Evolutionary conservation across 2,329 filamentous ascomycete species (phyloP), one percentile per base, ranked within the genome.

Genomic region (Xenosphaeropsis pyriputrescens): DNA sequence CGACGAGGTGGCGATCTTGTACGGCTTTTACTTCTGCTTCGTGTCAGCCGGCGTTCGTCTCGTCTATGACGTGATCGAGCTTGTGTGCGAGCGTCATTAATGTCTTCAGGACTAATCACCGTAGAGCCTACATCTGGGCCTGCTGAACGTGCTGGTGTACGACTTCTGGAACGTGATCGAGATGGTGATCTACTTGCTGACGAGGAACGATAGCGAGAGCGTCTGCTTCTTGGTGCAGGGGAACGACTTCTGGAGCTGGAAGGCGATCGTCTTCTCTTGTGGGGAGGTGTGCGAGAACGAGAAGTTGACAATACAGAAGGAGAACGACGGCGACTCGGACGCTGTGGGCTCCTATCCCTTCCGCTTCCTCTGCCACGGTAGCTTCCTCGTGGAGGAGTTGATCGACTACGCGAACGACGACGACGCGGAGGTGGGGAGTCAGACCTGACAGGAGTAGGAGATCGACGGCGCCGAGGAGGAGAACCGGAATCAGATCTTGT

Each of bases 11-110:
- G 54, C n/a, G 54, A 49, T 9, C 45, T 44, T 40, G 48, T 56
- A 41, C 51, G 53, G 41, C 36, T 39, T 38, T 42, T 31, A 35
- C 43, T 57, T 43, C 49, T 48, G 45, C 53, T 54, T 41, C 51
- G 50, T 41, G 54, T 55, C 49, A 52, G 50, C 45, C 49, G 50
- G 41, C 46, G 49, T 48, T 52, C 52, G 32, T 53, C 43, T 41
- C 43, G 43, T 37, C 43, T 40, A 31, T 47, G 51, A 41, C 47
- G 50, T 46, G 41, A 34, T 32, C 32, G 39, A 42, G 35, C 36
- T 19, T 41, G 42, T 26, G 32, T 41, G 30, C 45, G 38, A 39
- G 34, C 35, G 36, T 31, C 40, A 36, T 50, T 46, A 6, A 43
- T 33, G 40, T 47, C 44, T 38, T 26, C 8, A 26, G 22, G 22